phyloP scores from a whole-genome alignment of 495 filamentous ascomycete species.

The Podospora tetraspora region DNA sequence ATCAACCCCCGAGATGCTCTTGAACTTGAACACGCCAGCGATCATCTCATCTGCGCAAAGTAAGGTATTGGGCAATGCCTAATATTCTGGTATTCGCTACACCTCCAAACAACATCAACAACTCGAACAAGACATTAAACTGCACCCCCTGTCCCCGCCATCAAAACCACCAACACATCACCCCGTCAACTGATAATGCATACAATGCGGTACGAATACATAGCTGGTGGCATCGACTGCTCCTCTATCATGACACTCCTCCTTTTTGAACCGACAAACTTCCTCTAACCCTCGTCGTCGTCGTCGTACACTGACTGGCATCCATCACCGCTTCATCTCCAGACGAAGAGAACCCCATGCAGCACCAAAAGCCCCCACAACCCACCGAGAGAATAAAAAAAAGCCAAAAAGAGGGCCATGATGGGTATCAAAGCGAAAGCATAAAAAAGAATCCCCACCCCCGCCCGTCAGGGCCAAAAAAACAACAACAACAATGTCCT shows the following conservation, averaged over 20 bases:
- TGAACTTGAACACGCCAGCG: neutral
- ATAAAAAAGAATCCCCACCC: constrained; percentile 4
- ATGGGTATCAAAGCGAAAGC: constrained; percentile 29
- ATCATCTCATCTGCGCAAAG: too few species aligned
- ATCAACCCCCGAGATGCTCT: neutral
- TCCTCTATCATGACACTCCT: neutral
- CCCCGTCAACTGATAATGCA: neutral
- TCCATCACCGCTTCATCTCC: neutral
- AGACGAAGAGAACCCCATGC: neutral
- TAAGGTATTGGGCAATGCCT: neutral
- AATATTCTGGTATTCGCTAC: neutral
- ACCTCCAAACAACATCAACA: neutral
- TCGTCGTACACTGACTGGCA: neutral
- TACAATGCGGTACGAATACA: neutral
- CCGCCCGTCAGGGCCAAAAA: neutral
- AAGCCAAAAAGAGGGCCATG: constrained; percentile 20
- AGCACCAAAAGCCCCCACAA: neutral
- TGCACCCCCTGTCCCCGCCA: neutral
- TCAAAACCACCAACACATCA: neutral
- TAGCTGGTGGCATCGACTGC: neutral
- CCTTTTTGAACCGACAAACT: neutral
- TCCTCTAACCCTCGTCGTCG: neutral
- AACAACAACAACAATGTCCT: neutral
- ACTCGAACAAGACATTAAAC: neutral
- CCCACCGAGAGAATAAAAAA: constrained; percentile 1